Conservation (phyloP, 305 asterid species). For the Fraxinus floribunda region DNA sequence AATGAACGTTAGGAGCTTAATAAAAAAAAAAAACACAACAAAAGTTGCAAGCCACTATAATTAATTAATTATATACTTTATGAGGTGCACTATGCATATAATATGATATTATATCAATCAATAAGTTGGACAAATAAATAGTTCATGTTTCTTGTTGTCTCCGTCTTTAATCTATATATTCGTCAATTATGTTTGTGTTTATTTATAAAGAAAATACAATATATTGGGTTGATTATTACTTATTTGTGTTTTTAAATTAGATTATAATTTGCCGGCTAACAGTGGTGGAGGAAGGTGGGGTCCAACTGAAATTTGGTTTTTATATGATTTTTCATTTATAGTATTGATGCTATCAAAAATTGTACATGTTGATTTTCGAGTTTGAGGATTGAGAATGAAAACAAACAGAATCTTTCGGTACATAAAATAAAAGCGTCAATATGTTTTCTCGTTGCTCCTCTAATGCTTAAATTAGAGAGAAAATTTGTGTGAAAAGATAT, state of each 20-base stretch:
- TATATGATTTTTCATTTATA: not conserved
- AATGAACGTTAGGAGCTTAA: too few species aligned
- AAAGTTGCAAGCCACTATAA: not conserved
- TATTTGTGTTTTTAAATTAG: too few species aligned
- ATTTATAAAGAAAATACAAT: not conserved
- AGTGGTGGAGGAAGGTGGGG: not conserved
- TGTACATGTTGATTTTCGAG: too few species aligned
- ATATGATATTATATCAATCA: not conserved
- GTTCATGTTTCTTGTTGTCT: not conserved
- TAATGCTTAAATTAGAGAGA: too few species aligned
- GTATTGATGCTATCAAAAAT: too few species aligned
- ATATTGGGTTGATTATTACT: not conserved
- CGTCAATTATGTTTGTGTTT: not conserved
- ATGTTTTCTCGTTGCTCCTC: too few species aligned
- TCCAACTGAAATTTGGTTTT: not conserved
- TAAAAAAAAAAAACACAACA: too few species aligned
- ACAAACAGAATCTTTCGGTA: too few species aligned
- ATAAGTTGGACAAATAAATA: not conserved
- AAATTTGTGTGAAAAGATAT: too few species aligned
- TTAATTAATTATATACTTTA: not conserved
- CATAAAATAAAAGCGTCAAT: too few species aligned
- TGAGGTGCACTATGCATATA: not conserved
- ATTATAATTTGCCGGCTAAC: not conserved
- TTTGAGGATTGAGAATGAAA: too few species aligned
- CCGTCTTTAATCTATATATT: not conserved